Evolutionary conservation across 1,139 yeast genomes (phyloP).

Genomic region (Sugiyamaella xylanicola): DNA sequence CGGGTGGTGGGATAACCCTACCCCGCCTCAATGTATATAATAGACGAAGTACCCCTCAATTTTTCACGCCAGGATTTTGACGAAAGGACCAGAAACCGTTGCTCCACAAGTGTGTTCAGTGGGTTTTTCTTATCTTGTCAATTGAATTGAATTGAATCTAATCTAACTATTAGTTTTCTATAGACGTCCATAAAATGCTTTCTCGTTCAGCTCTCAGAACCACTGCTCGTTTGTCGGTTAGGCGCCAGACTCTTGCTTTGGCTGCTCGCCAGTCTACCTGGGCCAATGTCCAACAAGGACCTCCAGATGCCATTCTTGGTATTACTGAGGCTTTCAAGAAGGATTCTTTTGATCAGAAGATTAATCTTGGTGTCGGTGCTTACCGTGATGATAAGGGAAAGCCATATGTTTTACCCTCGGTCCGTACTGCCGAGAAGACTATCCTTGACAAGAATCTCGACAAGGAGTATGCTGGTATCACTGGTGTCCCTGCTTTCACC

Average conservation of each 20-base stretch:
- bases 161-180: background rate
- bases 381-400: conserved; percentile 76
- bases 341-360: conserved; percentile 56
- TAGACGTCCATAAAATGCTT: conserved; percentile 7
- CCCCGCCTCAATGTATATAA: conserved; percentile 5
- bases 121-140: background rate
- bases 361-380: conserved; percentile 94
- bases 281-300: conserved; percentile 55
- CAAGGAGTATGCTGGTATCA: conserved; percentile 89
- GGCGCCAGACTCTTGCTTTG: background rate
- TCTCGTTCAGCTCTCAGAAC: conserved; percentile 12
- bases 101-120: background rate
- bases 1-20: background rate
- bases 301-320: conserved; percentile 69
- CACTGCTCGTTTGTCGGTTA: conserved; percentile 5
- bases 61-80: background rate
- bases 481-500: conserved; percentile 78
- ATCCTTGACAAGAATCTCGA: conserved; percentile 53
- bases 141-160: background rate
- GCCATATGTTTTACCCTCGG: conserved; percentile 89
- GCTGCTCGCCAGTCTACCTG: conserved; percentile 36
- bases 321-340: conserved; percentile 59
- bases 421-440: conserved; percentile 58
- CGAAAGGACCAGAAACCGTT: background rate
- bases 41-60: conserved; percentile 2